Percentiles rank a stretch among this genome's conserved stretches.
phyloP scores from a whole-genome alignment of 345 rosid genomes.

The Ceriops decandra region DNA sequence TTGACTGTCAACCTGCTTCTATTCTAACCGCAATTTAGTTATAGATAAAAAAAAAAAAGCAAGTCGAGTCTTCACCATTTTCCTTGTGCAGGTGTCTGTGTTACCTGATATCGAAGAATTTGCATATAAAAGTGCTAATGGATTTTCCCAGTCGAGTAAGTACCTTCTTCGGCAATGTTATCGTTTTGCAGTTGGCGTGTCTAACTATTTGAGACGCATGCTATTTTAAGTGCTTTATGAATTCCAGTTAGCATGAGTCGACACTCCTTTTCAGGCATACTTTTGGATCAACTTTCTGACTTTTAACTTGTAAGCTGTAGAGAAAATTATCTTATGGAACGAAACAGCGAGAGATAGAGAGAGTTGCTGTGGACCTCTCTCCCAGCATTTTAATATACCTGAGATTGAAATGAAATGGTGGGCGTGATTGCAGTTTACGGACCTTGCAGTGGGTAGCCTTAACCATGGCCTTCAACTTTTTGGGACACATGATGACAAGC shows the following conservation, averaged over 20 bases:
- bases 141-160: constrained; percentile 38
- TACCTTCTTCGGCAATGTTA: background rate
- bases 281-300: background rate
- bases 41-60: background rate
- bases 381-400: no score
- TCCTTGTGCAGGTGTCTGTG: constrained; percentile 33
- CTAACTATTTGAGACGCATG: background rate
- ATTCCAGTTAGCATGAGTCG: background rate
- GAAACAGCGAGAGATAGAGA: background rate
- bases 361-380: background rate
- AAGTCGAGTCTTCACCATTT: background rate
- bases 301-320: background rate
- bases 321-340: background rate
- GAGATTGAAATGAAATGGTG: no score
- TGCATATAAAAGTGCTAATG: constrained; percentile 43
- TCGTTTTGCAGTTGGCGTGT: background rate
- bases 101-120: constrained; percentile 77
- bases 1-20: background rate
- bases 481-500: no score
- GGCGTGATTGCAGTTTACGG: no score
- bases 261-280: background rate
- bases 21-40: background rate
- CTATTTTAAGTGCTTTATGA: background rate
- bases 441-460: no score
- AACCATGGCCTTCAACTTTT: no score